phyloP scores from a whole-genome alignment of 257 asterid species.

The Nicotiana tabacum region DNA sequence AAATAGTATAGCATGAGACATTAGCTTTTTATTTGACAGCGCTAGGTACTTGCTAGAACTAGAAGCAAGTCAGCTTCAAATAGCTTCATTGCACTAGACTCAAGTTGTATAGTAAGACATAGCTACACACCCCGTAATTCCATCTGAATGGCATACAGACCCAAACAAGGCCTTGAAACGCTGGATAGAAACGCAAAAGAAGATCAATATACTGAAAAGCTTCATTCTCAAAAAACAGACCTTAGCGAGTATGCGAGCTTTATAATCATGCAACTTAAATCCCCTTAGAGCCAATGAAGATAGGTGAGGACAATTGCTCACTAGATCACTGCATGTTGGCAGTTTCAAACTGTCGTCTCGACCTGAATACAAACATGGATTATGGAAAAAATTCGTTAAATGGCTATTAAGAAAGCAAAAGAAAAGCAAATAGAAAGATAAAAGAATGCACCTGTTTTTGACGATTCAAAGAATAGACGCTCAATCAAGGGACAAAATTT shows the following conservation, averaged over 20 bases:
- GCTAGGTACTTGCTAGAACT: not conserved
- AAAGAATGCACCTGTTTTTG: constrained; percentile 51
- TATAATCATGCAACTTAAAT: constrained; percentile 57
- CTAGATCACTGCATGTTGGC: constrained; percentile 59
- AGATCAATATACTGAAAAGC: not conserved
- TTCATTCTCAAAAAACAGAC: constrained; percentile 20
- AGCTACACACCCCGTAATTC: not conserved
- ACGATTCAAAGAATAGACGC: constrained; percentile 71
- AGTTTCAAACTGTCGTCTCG: constrained; percentile 77
- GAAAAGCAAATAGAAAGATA: not conserved
- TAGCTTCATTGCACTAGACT: not conserved
- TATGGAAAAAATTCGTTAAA: constrained; percentile 20
- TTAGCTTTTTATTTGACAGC: not conserved
- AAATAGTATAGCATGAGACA: not conserved
- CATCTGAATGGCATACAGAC: not conserved
- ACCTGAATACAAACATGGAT: constrained; percentile 37
- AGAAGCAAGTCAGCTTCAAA: not conserved
- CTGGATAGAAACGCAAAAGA: not conserved
- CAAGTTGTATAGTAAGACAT: not conserved
- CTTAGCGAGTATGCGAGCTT: constrained; percentile 65
- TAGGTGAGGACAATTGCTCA: constrained; percentile 52
- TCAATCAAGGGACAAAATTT: constrained; percentile 59
- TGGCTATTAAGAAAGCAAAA: not conserved
- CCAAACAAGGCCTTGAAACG: not conserved
- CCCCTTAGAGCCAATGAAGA: constrained; percentile 72